Conservation (phyloP, 108 stramenopile species). For the Nitzschia sp. region DNA sequence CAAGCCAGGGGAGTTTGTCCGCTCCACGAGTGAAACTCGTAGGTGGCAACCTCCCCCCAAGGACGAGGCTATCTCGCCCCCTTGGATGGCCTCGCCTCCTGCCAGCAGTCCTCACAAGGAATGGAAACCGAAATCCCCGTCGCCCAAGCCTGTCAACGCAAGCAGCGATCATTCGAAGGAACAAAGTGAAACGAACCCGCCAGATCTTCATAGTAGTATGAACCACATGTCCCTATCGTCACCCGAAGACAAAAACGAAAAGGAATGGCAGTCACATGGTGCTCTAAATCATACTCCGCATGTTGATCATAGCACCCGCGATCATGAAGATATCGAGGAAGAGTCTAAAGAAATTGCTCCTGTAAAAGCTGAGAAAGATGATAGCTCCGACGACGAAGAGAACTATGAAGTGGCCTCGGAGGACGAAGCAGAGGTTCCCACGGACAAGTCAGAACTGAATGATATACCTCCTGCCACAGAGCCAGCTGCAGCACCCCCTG, state of each 20-base stretch:
- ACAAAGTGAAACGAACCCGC: background rate
- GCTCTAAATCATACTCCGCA: background rate
- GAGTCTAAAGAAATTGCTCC: background rate
- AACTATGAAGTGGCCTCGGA: background rate
- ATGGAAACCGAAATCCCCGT: background rate
- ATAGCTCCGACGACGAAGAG: background rate
- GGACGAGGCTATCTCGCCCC: background rate
- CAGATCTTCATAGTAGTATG: background rate
- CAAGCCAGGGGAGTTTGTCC: background rate
- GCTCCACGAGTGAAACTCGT: background rate
- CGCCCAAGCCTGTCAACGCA: background rate
- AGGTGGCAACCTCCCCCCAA: conserved; percentile 14
- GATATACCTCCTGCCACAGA: background rate
- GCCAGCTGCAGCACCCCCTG: background rate
- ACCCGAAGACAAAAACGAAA: background rate
- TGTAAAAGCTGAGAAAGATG: background rate
- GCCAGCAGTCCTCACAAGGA: background rate
- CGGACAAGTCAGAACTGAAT: background rate
- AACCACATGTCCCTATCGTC: no score
- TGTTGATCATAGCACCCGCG: background rate
- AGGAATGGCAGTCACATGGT: background rate
- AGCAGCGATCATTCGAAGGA: background rate
- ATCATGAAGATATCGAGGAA: background rate
- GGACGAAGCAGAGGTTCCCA: background rate
- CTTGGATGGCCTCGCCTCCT: background rate